Conservation (phyloP, 768 basidiomycete species). For the Pulveroboletus sp. region DNA sequence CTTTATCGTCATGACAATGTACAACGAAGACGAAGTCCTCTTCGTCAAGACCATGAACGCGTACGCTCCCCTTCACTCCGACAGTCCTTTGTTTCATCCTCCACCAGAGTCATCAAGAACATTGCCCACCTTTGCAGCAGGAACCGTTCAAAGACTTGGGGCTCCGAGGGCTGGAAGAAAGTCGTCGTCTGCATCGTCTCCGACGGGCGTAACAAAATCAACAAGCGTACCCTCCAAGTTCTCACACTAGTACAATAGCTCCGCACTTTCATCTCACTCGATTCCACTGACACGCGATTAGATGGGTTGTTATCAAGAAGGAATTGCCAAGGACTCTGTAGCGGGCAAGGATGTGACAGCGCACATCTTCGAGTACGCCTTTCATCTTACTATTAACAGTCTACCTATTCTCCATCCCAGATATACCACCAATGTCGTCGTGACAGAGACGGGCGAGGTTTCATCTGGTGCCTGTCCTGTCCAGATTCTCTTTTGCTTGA, state of each 20-base stretch:
- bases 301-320: slow-evolving; percentile 90
- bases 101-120: slow-evolving; percentile 77
- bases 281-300: slow-evolving; percentile 22
- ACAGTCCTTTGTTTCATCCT: slow-evolving; percentile 7
- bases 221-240: slow-evolving; percentile 89
- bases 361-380: slow-evolving; percentile 84
- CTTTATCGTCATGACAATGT: slow-evolving; percentile 97
- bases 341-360: slow-evolving; percentile 90
- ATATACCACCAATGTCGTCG: slow-evolving; percentile 77
- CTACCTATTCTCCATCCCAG: slow-evolving; percentile 31
- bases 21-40: slow-evolving; percentile 85
- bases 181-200: slow-evolving; percentile 87
- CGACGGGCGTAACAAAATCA: slow-evolving; percentile 83
- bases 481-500: slow-evolving; percentile 87
- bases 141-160: slow-evolving; percentile 75
- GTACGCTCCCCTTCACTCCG: slow-evolving; percentile 38
- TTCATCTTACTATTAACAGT: background rate
- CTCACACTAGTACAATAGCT: slow-evolving; percentile 61
- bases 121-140: slow-evolving; percentile 75
- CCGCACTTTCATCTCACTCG: background rate
- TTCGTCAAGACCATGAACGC: slow-evolving; percentile 84
- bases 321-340: slow-evolving; percentile 85
- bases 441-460: slow-evolving; percentile 79
- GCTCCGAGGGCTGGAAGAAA: slow-evolving; percentile 88
- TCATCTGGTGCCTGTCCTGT: slow-evolving; percentile 73